Evolutionary conservation across 2,329 filamentous ascomycete species (phyloP).

Genomic region (Ophiosphaerella herpotricha): DNA sequence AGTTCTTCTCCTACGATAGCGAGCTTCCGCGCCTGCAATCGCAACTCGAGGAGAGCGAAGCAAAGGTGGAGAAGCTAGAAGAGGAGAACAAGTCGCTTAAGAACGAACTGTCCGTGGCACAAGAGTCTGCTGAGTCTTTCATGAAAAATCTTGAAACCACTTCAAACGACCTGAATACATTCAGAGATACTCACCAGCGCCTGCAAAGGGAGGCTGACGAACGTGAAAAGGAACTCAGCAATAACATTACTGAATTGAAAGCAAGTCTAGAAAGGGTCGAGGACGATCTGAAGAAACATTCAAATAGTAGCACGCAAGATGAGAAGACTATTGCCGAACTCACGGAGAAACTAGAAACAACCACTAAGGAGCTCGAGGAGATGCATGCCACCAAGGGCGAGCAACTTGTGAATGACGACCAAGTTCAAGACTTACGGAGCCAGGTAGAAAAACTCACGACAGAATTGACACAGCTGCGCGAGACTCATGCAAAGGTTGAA

Average conservation of each 20-base stretch:
- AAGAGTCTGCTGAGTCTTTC: constrained; percentile 63
- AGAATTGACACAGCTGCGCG: constrained; percentile 36
- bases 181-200: constrained; percentile 58
- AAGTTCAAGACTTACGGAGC: constrained; percentile 29
- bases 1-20: constrained; percentile 91
- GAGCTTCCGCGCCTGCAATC: constrained; percentile 82
- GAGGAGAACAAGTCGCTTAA: constrained; percentile 70
- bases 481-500: constrained; percentile 48
- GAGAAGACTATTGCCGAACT: constrained; percentile 48
- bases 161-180: constrained; percentile 64
- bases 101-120: constrained; percentile 70
- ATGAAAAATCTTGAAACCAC: constrained; percentile 68
- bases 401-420: constrained; percentile 34
- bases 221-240: constrained; percentile 35
- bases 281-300: constrained; percentile 52
- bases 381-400: constrained; percentile 43
- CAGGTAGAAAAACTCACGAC: constrained; percentile 39
- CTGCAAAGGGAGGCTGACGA: constrained; percentile 38
- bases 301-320: constrained; percentile 47
- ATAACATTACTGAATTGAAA: constrained; percentile 32
- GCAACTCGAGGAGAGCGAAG: constrained; percentile 70
- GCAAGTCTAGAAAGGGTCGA: constrained; percentile 46
- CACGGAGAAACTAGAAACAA: constrained; percentile 31
- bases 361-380: constrained; percentile 57
- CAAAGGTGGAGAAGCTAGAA: constrained; percentile 73